Base-by-base conservation (phyloP, 257 asterid species). In the Orobanche coerulescens region DNA sequence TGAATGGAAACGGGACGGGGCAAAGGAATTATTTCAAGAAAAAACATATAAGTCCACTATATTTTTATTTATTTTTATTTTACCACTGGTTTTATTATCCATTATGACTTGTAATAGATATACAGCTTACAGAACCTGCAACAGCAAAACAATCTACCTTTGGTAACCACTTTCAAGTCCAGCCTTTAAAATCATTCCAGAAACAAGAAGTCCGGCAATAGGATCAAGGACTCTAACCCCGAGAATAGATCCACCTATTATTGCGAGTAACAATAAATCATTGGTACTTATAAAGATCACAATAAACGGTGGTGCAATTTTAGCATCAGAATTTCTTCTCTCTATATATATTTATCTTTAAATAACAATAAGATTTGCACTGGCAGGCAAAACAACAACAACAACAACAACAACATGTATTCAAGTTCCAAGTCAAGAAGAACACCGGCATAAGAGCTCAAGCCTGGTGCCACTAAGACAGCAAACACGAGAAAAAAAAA, bases 221-320 rank as follows among this genome's bases (percentile, higher is more conserved):
- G 98, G 97, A 80, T 93, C 98, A 30, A 93, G 81, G 75, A 89
- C 70, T 73, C 81, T 79, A 72, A 84, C 84, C 66, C 98, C 98
- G 62, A 93, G 90, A 68, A 89, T 71, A 53, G 97, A 78, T 64
- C 98, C 97, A 68, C 98, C 98, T 93, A 69, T 58, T 60, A 33
- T 61, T 63, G 36, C 58, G 66, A 64, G 40, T 57, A 18, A 66
- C 57, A 22, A 73, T 63, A 55, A 60, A 51, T 62, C 54, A 13
- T 56, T 18, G 49, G 15, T 50, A 42, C 28, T 60, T 47, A 58
- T 42, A 67, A 28, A 25, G 34, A 64, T 31, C 25, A 42, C 4
- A 43, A 22, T 16, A 57, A 33, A 61, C 30, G 58, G 16, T 39
- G 7, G 7, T n/a, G 15, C 59, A 56, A n/a, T n/a, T n/a, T n/a